phyloP scores from a whole-genome alignment of 148 eudicot species.

The Mesembryanthemum crystallinum region DNA sequence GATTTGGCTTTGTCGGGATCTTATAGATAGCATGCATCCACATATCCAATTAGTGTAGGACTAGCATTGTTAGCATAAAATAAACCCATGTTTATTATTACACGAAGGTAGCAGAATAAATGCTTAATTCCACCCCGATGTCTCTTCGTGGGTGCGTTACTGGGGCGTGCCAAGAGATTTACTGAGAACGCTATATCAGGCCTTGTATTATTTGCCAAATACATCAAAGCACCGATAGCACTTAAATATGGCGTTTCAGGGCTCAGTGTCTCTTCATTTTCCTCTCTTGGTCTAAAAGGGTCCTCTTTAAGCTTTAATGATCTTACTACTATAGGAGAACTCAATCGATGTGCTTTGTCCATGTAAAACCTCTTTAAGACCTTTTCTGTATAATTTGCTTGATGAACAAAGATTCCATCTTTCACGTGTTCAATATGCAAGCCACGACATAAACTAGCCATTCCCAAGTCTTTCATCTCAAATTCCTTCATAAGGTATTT shows the following conservation, averaged over 20 bases:
- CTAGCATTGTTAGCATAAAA: neutral
- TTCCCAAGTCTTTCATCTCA: neutral
- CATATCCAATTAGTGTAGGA: neutral
- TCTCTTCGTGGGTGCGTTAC: neutral
- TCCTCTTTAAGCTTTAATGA: neutral
- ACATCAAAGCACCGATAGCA: neutral
- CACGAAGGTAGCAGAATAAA: neutral
- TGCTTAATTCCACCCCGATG: neutral
- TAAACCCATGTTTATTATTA: neutral
- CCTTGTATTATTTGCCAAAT: neutral
- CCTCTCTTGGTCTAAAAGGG: neutral
- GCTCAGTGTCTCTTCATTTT: neutral
- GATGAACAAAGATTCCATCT: neutral
- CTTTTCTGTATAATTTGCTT: neutral
- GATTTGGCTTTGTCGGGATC: neutral
- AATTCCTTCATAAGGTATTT: neutral
- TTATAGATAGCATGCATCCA: neutral
- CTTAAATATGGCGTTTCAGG: neutral
- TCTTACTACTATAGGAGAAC: neutral
- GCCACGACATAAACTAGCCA: too few relatives aligned
- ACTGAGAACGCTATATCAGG: neutral
- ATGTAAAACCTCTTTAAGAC: neutral
- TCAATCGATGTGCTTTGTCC: neutral
- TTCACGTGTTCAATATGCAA: neutral
- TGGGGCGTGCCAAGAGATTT: neutral